Base-by-base conservation (phyloP, 1,284 basidiomycete species). In the Xerocomus alliaceus region DNA sequence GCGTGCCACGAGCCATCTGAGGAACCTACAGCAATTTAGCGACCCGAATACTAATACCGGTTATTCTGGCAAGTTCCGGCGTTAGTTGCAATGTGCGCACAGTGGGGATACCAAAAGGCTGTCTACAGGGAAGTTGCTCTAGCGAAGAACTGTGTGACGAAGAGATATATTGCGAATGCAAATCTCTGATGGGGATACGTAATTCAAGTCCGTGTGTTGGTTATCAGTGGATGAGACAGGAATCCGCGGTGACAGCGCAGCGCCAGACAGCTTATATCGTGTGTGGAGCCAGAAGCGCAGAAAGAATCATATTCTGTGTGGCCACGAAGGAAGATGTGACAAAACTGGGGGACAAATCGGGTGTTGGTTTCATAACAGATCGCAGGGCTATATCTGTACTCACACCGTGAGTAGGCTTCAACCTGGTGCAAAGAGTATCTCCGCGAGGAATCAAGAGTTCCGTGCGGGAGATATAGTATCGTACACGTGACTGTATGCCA, bases 371-470 rank as follows among this genome's bases (percentile, higher is more conserved):
- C 13, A 34, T n/a, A 17, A 24, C 9, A 24, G 61, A 35, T 32
- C 4, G 50, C 24, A 52, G 24, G 13, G n/a, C 4, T 11, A 44
- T 5, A 10, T 52, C 50, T 5, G 26, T 20, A 2, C 52, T 41
- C 2, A 34, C 24, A 35, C 22, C 10, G n/a, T n/a, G 56, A 15
- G 17, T 5, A 28, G 35, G 37, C 46, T 48, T 68, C 29, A 18
- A 42, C 42, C 57, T 56, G 7, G 24, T 5, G 4, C 53, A 60
- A 48, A 57, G 46, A 12, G 42, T 24, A 18, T 71, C 48, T 18
- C 65, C 64, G 2, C 56, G 63, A 2, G 95, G 94, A 60, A 97
- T 90, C 70, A 92, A 89, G 46, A 98, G 85, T 11, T 87, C 82
- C 45, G 88, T 88, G 42, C 94, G 90, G 37, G n/a, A n/a, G n/a